A percentile compares a stretch with the other conserved stretches of the same genome.
These are phyloP conservation scores for Rhizopogon parksii DNA, from an alignment of 1,284 basidiomycete genomes.

Conservation along the genomic window DNA sequence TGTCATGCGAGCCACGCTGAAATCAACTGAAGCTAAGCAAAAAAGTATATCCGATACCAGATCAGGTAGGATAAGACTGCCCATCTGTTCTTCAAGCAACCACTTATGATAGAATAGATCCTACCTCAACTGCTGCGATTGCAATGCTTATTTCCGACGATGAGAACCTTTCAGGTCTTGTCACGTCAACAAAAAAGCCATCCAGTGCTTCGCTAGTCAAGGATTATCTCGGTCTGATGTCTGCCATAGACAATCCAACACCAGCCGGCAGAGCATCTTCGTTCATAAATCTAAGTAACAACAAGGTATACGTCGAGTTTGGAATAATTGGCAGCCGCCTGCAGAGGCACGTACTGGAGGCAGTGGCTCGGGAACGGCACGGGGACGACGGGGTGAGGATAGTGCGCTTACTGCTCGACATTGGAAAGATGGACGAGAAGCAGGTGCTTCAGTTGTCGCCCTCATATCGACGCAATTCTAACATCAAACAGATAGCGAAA, in stretches of 20 bases:
- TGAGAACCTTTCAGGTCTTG: constrained; percentile 53
- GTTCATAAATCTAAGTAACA: constrained; percentile 62
- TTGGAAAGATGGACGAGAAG: constrained; percentile 97
- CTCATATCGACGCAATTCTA: neutral
- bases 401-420: constrained; percentile 72
- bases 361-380: constrained; percentile 77
- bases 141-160: constrained; percentile 56
- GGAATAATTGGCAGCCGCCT: constrained; percentile 69
- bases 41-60: constrained; percentile 51
- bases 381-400: constrained; percentile 85
- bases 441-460: constrained; percentile 48
- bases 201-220: constrained; percentile 56
- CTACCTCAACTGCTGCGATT: constrained; percentile 56
- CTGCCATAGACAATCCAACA: constrained; percentile 76
- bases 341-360: constrained; percentile 69
- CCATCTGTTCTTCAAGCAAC: neutral
- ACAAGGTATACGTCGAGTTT: constrained; percentile 79
- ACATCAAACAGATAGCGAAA: constrained; percentile 72
- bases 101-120: constrained; percentile 37
- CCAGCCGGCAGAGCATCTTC: constrained; percentile 56
- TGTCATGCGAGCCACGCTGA: constrained; percentile 67
- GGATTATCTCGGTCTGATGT: constrained; percentile 72
- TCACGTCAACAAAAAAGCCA: constrained; percentile 48
- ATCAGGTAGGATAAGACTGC: constrained; percentile 45
- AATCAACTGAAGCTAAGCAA: constrained; percentile 62